Percentiles rank a stretch among this genome's conserved stretches.
phyloP scores from a whole-genome alignment of 2,329 filamentous ascomycete genomes.

The Colletotrichum sansevieriae region DNA sequence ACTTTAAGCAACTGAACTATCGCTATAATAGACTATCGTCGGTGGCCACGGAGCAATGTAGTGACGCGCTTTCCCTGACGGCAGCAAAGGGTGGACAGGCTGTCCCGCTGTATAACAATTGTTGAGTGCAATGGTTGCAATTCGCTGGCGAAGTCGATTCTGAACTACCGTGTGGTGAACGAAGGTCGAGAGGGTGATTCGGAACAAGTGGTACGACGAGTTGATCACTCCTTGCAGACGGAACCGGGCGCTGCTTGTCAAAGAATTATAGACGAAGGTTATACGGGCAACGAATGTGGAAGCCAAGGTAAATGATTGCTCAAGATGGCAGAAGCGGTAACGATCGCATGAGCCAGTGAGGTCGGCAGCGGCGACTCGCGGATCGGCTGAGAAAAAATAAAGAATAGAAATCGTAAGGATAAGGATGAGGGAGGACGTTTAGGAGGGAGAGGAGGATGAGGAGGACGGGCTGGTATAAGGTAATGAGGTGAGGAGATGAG shows the following conservation, averaged over 20 bases:
- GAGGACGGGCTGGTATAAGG: conserved; percentile 46
- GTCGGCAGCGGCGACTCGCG: conserved; percentile 37
- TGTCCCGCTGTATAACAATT: conserved; percentile 25
- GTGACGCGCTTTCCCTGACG: not conserved
- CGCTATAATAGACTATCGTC: not conserved
- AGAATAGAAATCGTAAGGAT: conserved; percentile 48
- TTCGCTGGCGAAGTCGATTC: conserved; percentile 42
- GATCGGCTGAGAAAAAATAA: conserved; percentile 45
- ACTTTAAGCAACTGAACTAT: no score
- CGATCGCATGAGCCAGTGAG: conserved; percentile 39
- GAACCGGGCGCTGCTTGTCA: conserved; percentile 31
- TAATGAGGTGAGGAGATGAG: conserved; percentile 44
- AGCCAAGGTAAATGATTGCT: conserved; percentile 38
- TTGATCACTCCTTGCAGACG: conserved; percentile 38
- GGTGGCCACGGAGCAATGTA: not conserved
- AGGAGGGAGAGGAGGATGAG: conserved; percentile 46
- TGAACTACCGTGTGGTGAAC: conserved; percentile 30
- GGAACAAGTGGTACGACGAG: conserved; percentile 18
- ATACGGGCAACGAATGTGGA: conserved; percentile 43
- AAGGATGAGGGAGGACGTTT: conserved; percentile 39
- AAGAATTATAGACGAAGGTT: conserved; percentile 44
- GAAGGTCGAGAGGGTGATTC: conserved; percentile 37
- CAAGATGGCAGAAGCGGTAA: conserved; percentile 39
- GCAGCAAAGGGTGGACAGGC: not conserved
- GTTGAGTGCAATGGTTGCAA: conserved; percentile 24